phyloP scores from a whole-genome alignment of 2,329 filamentous ascomycete species.

The Neonectria neomacrospora region DNA sequence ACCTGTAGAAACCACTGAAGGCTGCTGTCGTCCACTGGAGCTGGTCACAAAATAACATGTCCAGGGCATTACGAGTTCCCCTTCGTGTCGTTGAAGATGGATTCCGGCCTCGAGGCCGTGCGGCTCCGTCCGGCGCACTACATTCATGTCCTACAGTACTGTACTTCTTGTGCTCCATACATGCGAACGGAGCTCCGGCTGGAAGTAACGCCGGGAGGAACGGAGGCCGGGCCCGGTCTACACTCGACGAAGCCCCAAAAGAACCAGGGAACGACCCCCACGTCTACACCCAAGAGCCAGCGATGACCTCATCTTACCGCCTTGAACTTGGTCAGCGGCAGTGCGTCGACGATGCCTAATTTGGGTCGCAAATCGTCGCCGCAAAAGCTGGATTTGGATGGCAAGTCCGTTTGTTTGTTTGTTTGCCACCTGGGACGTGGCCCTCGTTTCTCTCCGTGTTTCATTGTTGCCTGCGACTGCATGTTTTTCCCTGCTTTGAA shows the following conservation, averaged over 20 bases:
- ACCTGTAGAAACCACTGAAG: not conserved
- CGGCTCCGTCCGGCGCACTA: not conserved
- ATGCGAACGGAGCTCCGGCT: conserved; percentile 3
- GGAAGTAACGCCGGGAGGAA: conserved; percentile 13
- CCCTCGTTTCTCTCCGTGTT: not conserved
- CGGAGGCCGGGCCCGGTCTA: conserved; percentile 6
- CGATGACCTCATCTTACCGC: conserved; percentile 7
- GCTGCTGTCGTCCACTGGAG: not conserved
- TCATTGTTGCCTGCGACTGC: not conserved
- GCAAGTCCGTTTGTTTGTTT: not conserved
- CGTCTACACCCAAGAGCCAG: not conserved
- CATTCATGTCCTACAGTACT: not conserved
- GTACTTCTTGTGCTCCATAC: too few relatives aligned
- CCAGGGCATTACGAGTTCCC: too few relatives aligned
- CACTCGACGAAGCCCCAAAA: not conserved
- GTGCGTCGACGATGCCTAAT: not conserved
- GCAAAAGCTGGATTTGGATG: not conserved
- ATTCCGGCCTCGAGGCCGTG: not conserved
- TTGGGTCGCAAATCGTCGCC: too few relatives aligned
- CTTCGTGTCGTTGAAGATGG: not conserved
- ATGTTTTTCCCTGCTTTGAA: conserved; percentile 1
- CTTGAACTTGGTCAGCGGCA: not conserved
- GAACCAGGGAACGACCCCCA: not conserved
- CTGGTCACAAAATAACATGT: not conserved
- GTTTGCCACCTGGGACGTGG: not conserved